A percentile compares a stretch with the other conserved stretches of the same genome.
Conservation (phyloP, 2,329 filamentous ascomycete genomes). For the Akanthomyces dipterigenus region DNA sequence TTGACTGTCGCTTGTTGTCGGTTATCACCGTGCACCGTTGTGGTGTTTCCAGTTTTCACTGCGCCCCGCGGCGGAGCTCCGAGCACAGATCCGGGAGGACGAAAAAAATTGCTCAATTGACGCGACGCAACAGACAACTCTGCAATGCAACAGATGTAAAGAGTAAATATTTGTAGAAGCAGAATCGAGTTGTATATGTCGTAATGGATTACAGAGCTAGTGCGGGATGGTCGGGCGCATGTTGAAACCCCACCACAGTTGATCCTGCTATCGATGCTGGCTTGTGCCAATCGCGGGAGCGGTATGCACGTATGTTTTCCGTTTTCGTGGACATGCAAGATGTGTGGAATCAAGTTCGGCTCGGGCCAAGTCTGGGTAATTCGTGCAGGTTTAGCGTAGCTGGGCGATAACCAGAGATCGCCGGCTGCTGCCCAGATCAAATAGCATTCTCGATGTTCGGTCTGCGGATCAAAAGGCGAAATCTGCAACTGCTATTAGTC, state of each 20-base stretch:
- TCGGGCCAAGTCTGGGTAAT: not conserved
- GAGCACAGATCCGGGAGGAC: not conserved
- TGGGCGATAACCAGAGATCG: not conserved
- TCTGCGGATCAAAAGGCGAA: slow-evolving; percentile 3
- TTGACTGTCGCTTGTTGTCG: not conserved
- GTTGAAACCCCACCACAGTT: slow-evolving; percentile 2
- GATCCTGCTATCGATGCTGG: not conserved
- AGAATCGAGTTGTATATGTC: not conserved
- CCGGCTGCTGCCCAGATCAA: not conserved
- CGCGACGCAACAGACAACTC: not conserved
- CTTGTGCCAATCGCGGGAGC: not conserved
- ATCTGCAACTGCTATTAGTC: slow-evolving; percentile 6
- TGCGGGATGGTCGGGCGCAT: not conserved
- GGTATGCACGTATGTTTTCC: not conserved
- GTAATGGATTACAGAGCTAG: not conserved
- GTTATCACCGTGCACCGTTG: not conserved
- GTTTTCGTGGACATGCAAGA: not conserved
- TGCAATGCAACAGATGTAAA: not conserved
- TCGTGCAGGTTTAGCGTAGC: not conserved
- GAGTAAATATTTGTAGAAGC: not conserved
- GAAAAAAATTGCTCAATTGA: not conserved
- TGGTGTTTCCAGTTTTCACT: slow-evolving; percentile 3
- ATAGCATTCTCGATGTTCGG: not conserved
- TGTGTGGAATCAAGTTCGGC: not conserved
- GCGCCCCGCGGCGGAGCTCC: slow-evolving; percentile 10